Conservation (phyloP, 1,284 basidiomycete species). For the Violaceomyces palustris region DNA sequence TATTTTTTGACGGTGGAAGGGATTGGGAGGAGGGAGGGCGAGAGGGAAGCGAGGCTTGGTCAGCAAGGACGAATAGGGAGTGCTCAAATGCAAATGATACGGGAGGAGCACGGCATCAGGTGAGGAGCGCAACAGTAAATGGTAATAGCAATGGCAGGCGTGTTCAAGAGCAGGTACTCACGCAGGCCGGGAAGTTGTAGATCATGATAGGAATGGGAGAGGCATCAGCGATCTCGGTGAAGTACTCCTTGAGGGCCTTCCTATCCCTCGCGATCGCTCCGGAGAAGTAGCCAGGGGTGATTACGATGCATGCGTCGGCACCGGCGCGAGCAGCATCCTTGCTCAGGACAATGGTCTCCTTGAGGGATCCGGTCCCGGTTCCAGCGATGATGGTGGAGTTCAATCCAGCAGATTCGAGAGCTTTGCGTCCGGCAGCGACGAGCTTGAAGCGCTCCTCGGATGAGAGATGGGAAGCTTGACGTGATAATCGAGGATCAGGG, state of each 20-base stretch:
- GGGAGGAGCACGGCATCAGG: too few relatives aligned
- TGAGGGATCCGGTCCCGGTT: constrained; percentile 73
- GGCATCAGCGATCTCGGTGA: constrained; percentile 67
- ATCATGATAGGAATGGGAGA: constrained; percentile 81
- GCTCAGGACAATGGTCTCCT: constrained; percentile 70
- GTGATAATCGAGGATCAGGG: background rate
- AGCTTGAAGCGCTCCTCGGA: constrained; percentile 67
- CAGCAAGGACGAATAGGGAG: too few relatives aligned
- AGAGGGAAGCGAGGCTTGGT: too few relatives aligned
- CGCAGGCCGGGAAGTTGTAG: constrained; percentile 75
- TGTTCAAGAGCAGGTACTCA: background rate
- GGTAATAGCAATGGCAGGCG: background rate
- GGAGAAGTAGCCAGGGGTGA: constrained; percentile 76
- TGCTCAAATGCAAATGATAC: too few relatives aligned
- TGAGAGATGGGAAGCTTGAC: constrained; percentile 68
- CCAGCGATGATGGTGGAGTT: constrained; percentile 67
- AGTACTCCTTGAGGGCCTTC: constrained; percentile 71
- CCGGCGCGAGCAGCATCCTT: constrained; percentile 71
- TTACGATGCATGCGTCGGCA: constrained; percentile 78
- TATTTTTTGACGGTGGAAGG: too few relatives aligned
- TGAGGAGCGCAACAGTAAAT: background rate
- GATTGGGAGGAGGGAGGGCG: too few relatives aligned
- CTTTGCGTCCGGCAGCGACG: constrained; percentile 67
- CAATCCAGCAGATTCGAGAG: constrained; percentile 66
- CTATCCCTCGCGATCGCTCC: constrained; percentile 62